These are phyloP conservation scores for Aquilaria sinensis DNA, from an alignment of 345 rosid genomes.

Conservation along the genomic window DNA sequence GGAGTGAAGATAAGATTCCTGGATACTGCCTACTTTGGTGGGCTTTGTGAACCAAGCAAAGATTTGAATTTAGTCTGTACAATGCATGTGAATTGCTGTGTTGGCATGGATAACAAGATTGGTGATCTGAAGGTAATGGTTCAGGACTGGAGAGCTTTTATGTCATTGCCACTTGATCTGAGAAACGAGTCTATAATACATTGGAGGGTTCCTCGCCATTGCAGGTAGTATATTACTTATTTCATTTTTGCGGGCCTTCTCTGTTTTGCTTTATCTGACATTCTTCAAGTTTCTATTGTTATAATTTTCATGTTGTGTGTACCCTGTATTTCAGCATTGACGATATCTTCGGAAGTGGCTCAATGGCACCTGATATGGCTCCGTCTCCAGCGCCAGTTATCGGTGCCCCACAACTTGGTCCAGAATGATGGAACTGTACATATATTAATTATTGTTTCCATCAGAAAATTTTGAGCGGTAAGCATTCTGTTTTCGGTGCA, in stretches of 20 bases:
- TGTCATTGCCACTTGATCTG: constrained; percentile 48
- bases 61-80: constrained; percentile 70
- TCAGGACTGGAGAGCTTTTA: constrained; percentile 63
- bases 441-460: no score
- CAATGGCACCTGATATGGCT: no score
- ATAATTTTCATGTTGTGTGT: not conserved
- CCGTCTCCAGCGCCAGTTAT: no score
- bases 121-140: constrained; percentile 73
- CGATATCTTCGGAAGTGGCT: no score
- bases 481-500: no score
- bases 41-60: constrained; percentile 80
- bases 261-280: not conserved
- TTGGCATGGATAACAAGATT: constrained; percentile 71
- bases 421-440: no score
- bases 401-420: no score
- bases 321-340: no score
- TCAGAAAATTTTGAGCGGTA: no score
- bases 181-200: constrained; percentile 33
- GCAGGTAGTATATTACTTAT: constrained; percentile 44
- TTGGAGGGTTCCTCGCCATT: constrained; percentile 78
- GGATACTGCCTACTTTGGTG: constrained; percentile 74
- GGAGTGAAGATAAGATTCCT: constrained; percentile 65
- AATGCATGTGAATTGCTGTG: constrained; percentile 90
- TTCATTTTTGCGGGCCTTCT: not conserved
- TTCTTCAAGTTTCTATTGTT: constrained; percentile 5